Base-by-base conservation (phyloP, 2,329 filamentous ascomycete species). In the Dissoconium aciculare region DNA sequence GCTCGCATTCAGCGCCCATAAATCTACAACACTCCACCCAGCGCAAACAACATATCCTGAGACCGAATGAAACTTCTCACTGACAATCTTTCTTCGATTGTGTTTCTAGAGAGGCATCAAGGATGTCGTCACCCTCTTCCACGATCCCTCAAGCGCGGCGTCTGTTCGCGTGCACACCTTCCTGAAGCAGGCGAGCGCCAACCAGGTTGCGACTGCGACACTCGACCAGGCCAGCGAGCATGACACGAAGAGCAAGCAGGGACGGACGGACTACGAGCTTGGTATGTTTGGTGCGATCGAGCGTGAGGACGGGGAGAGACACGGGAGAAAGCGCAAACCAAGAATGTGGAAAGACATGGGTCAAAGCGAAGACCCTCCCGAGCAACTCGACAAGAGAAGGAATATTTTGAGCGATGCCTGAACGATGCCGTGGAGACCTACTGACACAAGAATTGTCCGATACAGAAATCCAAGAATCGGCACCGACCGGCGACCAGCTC, bases 101-200 rank as follows among this genome's bases (percentile, higher is more conserved):
- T n/a, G n/a, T n/a, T n/a, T n/a, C n/a, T n/a, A n/a, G 62, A 50
- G 55, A 29, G 60, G 59, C 44, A 55, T 57, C 40, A 64, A 64
- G 49, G 85, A 95, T 64, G 81, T 92, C 44, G 73, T 95, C 54
- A 95, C 87, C 38, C 76, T 98, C 64, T 98, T 95, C 67, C 85
- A 94, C 69, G 80, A 81, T 57, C 71, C 87, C 35, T 69, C 66
- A 46, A 69, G 71, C 32, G 70, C 78, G 13, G 67, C 77, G 41
- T 94, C 85, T 3, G 64, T 71, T 30, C 73, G 78, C 37, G 78
- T 78, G 17, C 71, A 77, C 38, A 76, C 71, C 25, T 61, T 92
- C 31, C 71, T 95, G 37, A 91, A 89, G 62, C 75, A 87, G 58
- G 69, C 74, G 17, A 79, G 80, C 15, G 75, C 78, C 28, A 72